Base-by-base conservation (phyloP, 164 flowering plant genomes). In the Houttuynia cordata region DNA sequence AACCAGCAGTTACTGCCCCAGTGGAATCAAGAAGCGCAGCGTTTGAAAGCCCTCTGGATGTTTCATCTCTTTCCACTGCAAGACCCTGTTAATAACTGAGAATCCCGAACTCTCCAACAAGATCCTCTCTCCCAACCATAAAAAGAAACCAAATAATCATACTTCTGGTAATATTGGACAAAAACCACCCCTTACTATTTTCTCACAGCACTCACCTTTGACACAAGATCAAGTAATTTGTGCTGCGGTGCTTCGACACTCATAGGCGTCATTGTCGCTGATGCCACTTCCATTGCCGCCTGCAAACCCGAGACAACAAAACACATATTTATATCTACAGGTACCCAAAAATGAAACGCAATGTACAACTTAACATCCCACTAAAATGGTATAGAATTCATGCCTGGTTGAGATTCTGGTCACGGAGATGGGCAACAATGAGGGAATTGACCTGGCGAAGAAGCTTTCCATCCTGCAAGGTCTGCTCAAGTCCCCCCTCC, bases 221-320 rank as follows among this genome's bases (percentile, higher is more conserved):
- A 81, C 45, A 89, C 86, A 52, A 89, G 79, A 53, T 86, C 85
- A 52, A 85, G 70, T 56, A 89, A 94, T 78, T 63, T 81, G 67
- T 83, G 80, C 0, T 83, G 78, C 68, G 90, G 82, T 20, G 73
- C 76, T 70, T 86, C 91, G 8, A 75, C 84, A 61, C 78, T 76
- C 73, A 89, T 63, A 1, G 97, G 88, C 39, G 87, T 85, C 97
- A 89, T 85, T 3, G 97, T 89, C 41, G 94, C 89, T 6, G 88
- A 72, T 39, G 97, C 94, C 65, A 87, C 97, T 0, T 85, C 86
- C 25, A 75, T 75, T 5, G 97, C 97, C 65, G 87, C 96, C 96
- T 87, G 66, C 19, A 62, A 45, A 45, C 49, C 49, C 9, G 49
- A 45, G 7, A 2, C 15, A 40, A 23, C 18, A 34, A 54, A 53